These are phyloP conservation scores for Colletotrichum karsti DNA, from an alignment of 2,329 filamentous ascomycete species.

Conservation along the genomic window DNA sequence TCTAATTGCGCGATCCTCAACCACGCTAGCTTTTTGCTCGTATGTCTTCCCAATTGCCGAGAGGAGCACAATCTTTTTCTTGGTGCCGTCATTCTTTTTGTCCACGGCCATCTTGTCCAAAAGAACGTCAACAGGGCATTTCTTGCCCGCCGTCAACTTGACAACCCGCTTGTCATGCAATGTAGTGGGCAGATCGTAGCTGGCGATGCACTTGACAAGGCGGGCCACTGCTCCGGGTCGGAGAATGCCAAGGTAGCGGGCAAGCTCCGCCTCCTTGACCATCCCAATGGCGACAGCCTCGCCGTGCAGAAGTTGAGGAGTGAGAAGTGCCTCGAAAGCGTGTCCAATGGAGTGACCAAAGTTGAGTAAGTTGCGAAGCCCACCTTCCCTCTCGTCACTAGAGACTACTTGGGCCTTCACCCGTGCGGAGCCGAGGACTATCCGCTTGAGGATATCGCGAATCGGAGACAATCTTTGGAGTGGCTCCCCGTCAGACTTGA, in stretches of 20 bases:
- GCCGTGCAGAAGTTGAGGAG: conserved; percentile 93
- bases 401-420: conserved; percentile 97
- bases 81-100: conserved; percentile 96
- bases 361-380: conserved; percentile 92
- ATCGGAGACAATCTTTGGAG: conserved; percentile 73
- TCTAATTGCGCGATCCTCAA: conserved; percentile 85
- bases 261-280: conserved; percentile 96
- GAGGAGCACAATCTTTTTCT: conserved; percentile 95
- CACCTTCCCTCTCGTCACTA: conserved; percentile 92
- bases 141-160: conserved; percentile 84
- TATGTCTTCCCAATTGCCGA: conserved; percentile 89
- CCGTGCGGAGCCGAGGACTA: conserved; percentile 89
- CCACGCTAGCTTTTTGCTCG: conserved; percentile 87
- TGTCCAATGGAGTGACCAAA: conserved; percentile 99
- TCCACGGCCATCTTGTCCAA: conserved; percentile 96
- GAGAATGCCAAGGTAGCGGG: conserved; percentile 86
- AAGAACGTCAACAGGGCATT: conserved; percentile 85
- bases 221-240: conserved; percentile 88
- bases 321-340: conserved; percentile 93
- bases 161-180: conserved; percentile 84
- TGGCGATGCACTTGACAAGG: conserved; percentile 91
- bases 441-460: conserved; percentile 73
- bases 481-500: conserved; percentile 61
- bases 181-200: conserved; percentile 88
- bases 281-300: conserved; percentile 97